Evolutionary conservation across 768 basidiomycete genomes (phyloP), one percentile per base, ranked within the genome.

Genomic region (Panaeolus cyanescens): DNA sequence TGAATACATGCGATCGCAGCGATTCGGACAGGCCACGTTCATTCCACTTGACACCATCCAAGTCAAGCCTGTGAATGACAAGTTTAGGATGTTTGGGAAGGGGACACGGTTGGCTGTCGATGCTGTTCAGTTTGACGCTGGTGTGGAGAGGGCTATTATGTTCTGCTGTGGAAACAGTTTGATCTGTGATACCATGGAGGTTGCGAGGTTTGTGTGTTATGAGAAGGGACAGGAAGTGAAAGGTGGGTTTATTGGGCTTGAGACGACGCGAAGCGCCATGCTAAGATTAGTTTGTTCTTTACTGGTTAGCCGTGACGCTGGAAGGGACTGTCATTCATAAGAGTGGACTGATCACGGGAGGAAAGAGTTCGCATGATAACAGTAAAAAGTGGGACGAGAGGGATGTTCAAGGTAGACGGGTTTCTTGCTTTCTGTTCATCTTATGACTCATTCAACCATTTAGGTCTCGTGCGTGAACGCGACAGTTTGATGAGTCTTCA

Each of bases 31-130:
- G 75, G 96, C 96, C 12, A 99, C 97, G 0, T 99, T 99, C 78
- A 91, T 99, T 50, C 97, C 97, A 0, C 88, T 99, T n/a, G 96
- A 99, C 72, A 96, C 95, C 8, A 96, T 99, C 65, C 93, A 95
- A 70, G 90, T 91, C 32, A 98, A 96, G 72, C 89, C 95, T 1
- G 82, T 95, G 64, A 95, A 95, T 65, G 97, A 99, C 77, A 95
- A 95, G 72, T 95, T 92, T 76, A 89, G 97, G 22, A 89, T 91
- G 5, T 93, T 96, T 69, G 93, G 91, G 2, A 93, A 94, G 67
- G 93, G 92, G 0, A 91, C 92, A 3, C 79, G 93, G 42, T 79
- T 95, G 6, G 94, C 93, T 5, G 89, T 95, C 28, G 93, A 96
- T 66, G 87, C 94, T 20, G 91, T 96, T 58, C 84, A 91, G 62